Conservation (phyloP, 176 grass and related monocot genomes). For the Chrysopogon serrulatus region DNA sequence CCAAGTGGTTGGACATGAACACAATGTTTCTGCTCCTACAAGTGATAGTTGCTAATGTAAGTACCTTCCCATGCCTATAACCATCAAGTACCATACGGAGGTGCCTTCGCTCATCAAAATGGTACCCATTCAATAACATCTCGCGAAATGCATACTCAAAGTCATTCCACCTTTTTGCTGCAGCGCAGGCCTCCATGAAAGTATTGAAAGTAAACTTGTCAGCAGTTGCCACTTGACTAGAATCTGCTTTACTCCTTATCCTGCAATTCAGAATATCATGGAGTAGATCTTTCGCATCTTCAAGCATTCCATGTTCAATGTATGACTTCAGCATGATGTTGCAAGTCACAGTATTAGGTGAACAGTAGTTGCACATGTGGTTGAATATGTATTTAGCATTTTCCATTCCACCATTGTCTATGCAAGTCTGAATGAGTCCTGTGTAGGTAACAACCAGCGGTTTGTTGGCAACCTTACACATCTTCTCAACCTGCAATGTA, state of each 20-base stretch:
- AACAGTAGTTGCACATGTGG: slow-evolving; percentile 80
- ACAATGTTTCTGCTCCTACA: not conserved
- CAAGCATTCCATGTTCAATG: slow-evolving; percentile 61
- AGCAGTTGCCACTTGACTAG: slow-evolving; percentile 39
- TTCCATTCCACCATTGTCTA: slow-evolving; percentile 74
- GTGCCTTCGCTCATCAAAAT: slow-evolving; percentile 74
- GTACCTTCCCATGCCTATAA: slow-evolving; percentile 84
- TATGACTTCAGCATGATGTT: slow-evolving; percentile 94
- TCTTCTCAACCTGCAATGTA: slow-evolving; percentile 76
- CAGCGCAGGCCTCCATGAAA: slow-evolving; percentile 80
- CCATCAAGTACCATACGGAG: slow-evolving; percentile 65
- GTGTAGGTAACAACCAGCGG: slow-evolving; percentile 95
- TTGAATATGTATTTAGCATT: slow-evolving; percentile 82
- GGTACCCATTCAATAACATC: slow-evolving; percentile 65
- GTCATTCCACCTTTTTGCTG: slow-evolving; percentile 74
- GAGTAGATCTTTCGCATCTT: slow-evolving; percentile 69
- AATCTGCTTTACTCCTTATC: slow-evolving; percentile 42
- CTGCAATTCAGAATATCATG: slow-evolving; percentile 57
- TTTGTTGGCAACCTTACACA: slow-evolving; percentile 98
- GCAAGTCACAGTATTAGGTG: slow-evolving; percentile 77
- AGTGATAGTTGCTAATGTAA: not conserved
- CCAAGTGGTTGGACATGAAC: not conserved
- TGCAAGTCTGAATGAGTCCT: slow-evolving; percentile 83
- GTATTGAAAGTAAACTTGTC: slow-evolving; percentile 98
- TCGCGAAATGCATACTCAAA: slow-evolving; percentile 62